phyloP scores from a whole-genome alignment of 306 rosid species.

The Trifolium pratense region DNA sequence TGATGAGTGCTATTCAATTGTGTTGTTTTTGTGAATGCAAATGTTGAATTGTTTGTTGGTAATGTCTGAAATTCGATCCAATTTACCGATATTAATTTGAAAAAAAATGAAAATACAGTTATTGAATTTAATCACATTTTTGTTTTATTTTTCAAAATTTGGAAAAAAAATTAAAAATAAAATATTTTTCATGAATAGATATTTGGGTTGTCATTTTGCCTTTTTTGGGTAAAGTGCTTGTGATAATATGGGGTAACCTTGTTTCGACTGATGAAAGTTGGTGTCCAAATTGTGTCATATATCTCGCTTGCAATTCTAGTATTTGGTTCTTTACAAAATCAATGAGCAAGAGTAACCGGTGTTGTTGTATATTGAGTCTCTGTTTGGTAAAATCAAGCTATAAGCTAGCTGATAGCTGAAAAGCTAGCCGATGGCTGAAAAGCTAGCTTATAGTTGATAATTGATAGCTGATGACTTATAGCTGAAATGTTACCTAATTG shows the following conservation, averaged over 20 bases:
- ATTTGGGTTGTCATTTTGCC: background rate
- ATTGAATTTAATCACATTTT: background rate
- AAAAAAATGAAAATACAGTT: too few relatives aligned
- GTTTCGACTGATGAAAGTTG: slow-evolving; percentile 11
- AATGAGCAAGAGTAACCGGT: slow-evolving; percentile 26
- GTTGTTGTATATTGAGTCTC: background rate
- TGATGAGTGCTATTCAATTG: slow-evolving; percentile 13
- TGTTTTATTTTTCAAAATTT: background rate
- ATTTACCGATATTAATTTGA: background rate
- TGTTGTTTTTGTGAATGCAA: slow-evolving; percentile 15
- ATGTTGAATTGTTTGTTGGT: background rate
- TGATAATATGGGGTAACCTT: background rate
- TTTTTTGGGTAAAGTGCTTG: background rate
- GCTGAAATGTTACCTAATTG: too few relatives aligned
- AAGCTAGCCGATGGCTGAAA: too few relatives aligned
- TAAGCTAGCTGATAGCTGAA: too few relatives aligned
- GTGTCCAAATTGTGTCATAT: slow-evolving; percentile 13
- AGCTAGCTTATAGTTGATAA: too few relatives aligned
- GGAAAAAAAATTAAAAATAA: background rate
- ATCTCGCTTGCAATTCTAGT: background rate
- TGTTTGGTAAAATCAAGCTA: too few relatives aligned
- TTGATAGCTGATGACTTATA: too few relatives aligned
- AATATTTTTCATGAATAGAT: background rate
- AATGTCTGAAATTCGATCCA: background rate
- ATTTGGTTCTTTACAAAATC: slow-evolving; percentile 9